A percentile compares a stretch with the other conserved stretches of the same genome.
Conservation (phyloP, 106 monocot genomes). For the Dendrobium officinale region DNA sequence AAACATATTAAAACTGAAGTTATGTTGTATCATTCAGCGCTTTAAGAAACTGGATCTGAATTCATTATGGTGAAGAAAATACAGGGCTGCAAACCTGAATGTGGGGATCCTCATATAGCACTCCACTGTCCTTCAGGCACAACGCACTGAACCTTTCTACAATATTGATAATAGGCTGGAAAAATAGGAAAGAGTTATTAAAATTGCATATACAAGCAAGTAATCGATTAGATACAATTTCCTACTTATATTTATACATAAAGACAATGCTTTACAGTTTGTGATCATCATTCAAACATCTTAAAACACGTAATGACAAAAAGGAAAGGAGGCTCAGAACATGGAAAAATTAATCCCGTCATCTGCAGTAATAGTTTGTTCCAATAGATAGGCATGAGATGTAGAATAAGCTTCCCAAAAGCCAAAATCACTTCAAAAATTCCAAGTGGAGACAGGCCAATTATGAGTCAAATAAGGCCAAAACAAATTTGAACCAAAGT, state of each 20-base stretch:
- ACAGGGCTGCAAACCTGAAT: constrained; percentile 66
- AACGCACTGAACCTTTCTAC: constrained; percentile 76
- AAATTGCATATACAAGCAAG: neutral
- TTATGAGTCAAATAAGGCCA: neutral
- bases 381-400: too few relatives aligned
- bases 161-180: constrained; percentile 82
- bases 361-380: too few relatives aligned
- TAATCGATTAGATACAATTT: neutral
- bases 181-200: neutral
- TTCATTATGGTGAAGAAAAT: neutral
- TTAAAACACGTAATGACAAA: neutral
- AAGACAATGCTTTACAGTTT: neutral
- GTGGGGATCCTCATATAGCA: constrained; percentile 90
- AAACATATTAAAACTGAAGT: neutral
- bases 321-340: neutral
- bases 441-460: too few relatives aligned
- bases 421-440: too few relatives aligned
- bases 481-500: neutral
- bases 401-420: too few relatives aligned
- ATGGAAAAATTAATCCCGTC: neutral
- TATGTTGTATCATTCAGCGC: neutral
- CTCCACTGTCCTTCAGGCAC: constrained; percentile 92
- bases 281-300: neutral
- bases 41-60: neutral
- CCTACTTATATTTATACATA: neutral